A percentile compares a stretch with the other conserved stretches of the same genome.
phyloP scores from a whole-genome alignment of 805 yeast genomes.

The Wickerhamiella vanderwaltii region DNA sequence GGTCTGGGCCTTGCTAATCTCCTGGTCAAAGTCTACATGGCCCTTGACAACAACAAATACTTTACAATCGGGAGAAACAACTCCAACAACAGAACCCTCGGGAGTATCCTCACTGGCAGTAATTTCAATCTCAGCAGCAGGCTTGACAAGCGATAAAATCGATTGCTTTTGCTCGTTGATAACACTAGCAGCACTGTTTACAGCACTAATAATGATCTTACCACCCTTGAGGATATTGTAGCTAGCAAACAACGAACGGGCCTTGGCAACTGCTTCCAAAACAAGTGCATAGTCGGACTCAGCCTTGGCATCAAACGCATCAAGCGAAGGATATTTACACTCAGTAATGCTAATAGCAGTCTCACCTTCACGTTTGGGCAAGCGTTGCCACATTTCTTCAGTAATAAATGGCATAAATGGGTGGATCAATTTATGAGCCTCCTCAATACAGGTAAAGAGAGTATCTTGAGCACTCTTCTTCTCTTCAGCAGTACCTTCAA shows the following conservation, averaged over 20 bases:
- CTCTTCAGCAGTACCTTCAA: conserved; percentile 81
- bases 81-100: conserved; percentile 76
- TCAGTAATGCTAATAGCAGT: conserved; percentile 56
- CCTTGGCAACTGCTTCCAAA: conserved; percentile 74
- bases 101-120: conserved; percentile 55
- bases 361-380: conserved; percentile 76
- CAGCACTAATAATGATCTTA: conserved; percentile 68
- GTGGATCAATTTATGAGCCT: conserved; percentile 81
- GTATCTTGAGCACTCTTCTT: conserved; percentile 87
- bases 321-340: conserved; percentile 65
- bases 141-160: conserved; percentile 85
- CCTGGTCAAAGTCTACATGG: conserved; percentile 83
- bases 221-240: conserved; percentile 83
- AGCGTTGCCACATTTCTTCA: conserved; percentile 98
- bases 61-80: conserved; percentile 67
- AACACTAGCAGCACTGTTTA: conserved; percentile 38
- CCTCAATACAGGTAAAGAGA: conserved; percentile 81
- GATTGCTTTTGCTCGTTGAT: conserved; percentile 65
- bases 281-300: conserved; percentile 70
- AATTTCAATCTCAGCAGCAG: conserved; percentile 63
- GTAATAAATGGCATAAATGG: conserved; percentile 98
- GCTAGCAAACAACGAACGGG: conserved; percentile 86
- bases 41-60: conserved; percentile 92
- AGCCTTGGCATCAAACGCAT: conserved; percentile 51
- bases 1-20: conserved; percentile 68